Evolutionary conservation across 2,329 filamentous ascomycete species (phyloP), one percentile per base, ranked within the genome.

Genomic region (Teratosphaeria epicoccoides): DNA sequence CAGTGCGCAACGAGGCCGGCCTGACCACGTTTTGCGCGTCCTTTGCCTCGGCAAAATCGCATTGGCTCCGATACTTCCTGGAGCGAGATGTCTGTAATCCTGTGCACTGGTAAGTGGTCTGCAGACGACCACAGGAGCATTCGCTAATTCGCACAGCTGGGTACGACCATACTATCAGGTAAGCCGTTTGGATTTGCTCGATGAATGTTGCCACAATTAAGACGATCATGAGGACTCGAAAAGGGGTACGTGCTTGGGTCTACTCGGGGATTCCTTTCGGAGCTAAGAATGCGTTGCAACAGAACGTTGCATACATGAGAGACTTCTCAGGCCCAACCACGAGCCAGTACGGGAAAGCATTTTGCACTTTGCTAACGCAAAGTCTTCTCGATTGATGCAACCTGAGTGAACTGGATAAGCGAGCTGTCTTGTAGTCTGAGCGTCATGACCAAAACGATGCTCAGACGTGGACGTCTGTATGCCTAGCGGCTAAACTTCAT

Each of bases 101-200:
- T 84, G 33, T 84, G 81, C 62, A 84, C 81, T 54, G 81, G 81
- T 83, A 69, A 66, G 74, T 60, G 20, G 23, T 17, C 12, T 33
- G 4, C 20, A 14, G 4, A 11, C 24, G 6, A 6, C n/a, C 4
- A 23, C 24, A 23, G 1, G 43, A 5, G n/a, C 55, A 55, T 50
- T 56, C 50, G 54, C 58, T 57, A 49, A 28, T 22, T 48, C 14
- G 50, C 29, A 49, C 66, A 60, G 84, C 84, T 64, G 84, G 83
- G 57, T 87, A 87, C 70, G 84, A 87, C 68, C 84, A 86, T 69
- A 87, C 84, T 25, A 87, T 88, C 58, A 77, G 83, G 83, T 85
- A 74, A 62, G 73, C 62, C n/a, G 33, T 40, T 40, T 7, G n/a
- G 3, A 6, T 20, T n/a, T 40, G 28, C 28, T 40, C 6, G 14